Conservation (phyloP, 257 asterid genomes). For the Solanum raphanifolium region DNA sequence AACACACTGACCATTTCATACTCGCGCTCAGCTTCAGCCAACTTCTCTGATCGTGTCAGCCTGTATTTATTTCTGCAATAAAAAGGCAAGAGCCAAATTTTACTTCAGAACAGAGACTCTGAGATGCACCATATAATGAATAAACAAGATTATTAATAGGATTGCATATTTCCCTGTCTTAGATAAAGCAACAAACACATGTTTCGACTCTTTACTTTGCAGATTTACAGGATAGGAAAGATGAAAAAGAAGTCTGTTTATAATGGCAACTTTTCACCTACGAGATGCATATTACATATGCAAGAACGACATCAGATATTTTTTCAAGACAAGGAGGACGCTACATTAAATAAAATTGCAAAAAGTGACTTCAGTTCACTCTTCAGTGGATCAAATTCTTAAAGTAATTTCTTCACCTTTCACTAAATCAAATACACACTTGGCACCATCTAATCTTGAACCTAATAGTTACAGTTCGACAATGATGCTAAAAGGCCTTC, state of each 20-base stretch:
- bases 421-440: not conserved
- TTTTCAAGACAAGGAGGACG: not conserved
- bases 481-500: not conserved
- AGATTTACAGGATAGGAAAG: not conserved
- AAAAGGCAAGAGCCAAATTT: not conserved
- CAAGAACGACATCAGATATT: not conserved
- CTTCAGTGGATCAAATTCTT: not conserved
- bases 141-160: not conserved
- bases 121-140: not conserved
- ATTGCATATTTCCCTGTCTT: not conserved
- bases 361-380: not conserved
- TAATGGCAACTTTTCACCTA: not conserved
- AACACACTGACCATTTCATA: slow-evolving; percentile 65
- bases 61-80: slow-evolving; percentile 77
- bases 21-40: slow-evolving; percentile 78
- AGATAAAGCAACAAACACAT: not conserved
- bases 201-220: not conserved
- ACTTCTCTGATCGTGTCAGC: slow-evolving; percentile 71
- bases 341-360: not conserved
- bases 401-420: not conserved
- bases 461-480: not conserved
- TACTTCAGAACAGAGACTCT: not conserved
- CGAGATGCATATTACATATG: not conserved
- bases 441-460: not conserved
- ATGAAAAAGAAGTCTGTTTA: not conserved